Percentiles rank a stretch among this genome's conserved stretches.
Conservation (phyloP, 257 asterid species). For the Lycium ferocissimum region DNA sequence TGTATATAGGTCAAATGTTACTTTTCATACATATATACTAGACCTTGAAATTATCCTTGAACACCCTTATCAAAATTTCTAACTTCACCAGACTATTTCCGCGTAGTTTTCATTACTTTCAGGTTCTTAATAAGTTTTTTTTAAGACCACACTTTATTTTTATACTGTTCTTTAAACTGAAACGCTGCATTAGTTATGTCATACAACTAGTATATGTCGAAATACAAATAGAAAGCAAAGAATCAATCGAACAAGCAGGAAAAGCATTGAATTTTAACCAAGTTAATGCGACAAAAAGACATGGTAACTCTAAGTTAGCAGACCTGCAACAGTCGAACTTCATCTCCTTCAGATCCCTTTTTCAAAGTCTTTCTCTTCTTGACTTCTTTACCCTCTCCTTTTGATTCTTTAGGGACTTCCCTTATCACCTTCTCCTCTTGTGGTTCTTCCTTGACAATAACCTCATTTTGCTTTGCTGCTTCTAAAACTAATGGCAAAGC, state of each 20-base stretch:
- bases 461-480: conserved; percentile 47
- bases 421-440: conserved; percentile 55
- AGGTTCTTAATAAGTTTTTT: neutral
- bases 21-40: too few relatives aligned
- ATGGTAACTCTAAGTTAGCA: conserved; percentile 6
- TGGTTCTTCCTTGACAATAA: conserved; percentile 4
- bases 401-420: conserved; percentile 62
- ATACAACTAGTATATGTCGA: neutral
- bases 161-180: neutral
- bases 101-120: neutral
- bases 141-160: neutral
- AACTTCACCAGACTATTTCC: neutral
- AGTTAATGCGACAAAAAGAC: neutral
- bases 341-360: conserved; percentile 89
- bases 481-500: conserved; percentile 61
- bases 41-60: too few relatives aligned
- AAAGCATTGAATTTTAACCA: neutral
- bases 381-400: conserved; percentile 46
- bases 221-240: neutral
- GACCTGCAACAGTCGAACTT: conserved; percentile 87
- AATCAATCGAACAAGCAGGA: neutral
- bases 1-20: too few relatives aligned
- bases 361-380: conserved; percentile 61
- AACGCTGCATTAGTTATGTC: neutral
- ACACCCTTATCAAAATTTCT: too few relatives aligned